A percentile compares a stretch with the other conserved stretches of the same genome.
Conservation (phyloP, 257 asterid species). For the Nicotiana obtusifolia region DNA sequence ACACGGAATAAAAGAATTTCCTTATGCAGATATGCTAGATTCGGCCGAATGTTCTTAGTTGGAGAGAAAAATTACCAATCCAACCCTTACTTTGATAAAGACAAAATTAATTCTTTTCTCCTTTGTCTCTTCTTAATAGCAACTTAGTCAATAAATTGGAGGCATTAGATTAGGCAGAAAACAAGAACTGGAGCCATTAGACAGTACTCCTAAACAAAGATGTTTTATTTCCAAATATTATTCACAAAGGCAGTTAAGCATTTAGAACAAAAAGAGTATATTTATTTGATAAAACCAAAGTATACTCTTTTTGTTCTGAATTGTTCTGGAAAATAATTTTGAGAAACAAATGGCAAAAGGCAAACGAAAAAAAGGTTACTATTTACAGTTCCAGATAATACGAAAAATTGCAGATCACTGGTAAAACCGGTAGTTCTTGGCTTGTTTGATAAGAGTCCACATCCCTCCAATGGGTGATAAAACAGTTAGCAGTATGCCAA, state of each 20-base stretch:
- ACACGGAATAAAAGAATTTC: too few relatives aligned
- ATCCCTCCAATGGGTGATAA: constrained; percentile 64
- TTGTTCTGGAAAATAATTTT: background rate
- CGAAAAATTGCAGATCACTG: constrained; percentile 21
- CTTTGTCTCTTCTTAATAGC: too few relatives aligned
- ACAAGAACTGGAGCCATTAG: background rate
- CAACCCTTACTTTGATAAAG: too few relatives aligned
- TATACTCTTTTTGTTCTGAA: background rate
- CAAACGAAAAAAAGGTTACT: background rate
- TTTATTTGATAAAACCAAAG: too few relatives aligned
- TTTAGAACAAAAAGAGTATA: background rate
- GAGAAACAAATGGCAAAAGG: background rate
- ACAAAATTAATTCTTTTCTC: too few relatives aligned
- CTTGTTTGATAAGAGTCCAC: constrained; percentile 54
- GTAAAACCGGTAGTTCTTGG: constrained; percentile 38
- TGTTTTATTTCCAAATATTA: background rate
- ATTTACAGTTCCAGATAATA: background rate
- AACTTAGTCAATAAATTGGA: background rate
- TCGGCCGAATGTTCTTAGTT: too few relatives aligned
- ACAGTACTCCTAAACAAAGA: too few relatives aligned
- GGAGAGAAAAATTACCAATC: too few relatives aligned
- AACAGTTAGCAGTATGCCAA: constrained; percentile 42
- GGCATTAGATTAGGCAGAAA: background rate
- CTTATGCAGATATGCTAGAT: too few relatives aligned
- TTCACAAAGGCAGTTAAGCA: background rate